phyloP scores from a whole-genome alignment of 768 basidiomycete species.

The Chalciporus piperatus region DNA sequence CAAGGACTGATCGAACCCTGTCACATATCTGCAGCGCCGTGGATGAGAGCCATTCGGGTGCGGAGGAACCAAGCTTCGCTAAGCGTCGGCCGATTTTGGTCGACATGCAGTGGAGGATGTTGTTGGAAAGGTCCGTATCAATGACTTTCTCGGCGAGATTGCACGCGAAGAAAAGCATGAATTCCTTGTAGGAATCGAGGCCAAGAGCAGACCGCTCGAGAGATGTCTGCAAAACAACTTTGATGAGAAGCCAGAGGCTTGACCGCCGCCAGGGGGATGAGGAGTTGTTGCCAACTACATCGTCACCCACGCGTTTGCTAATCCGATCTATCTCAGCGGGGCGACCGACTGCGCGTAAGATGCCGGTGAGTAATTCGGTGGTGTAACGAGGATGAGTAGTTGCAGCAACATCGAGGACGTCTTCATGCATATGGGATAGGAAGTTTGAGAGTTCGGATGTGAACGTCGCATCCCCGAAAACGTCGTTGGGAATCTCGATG shows the following conservation, averaged over 20 bases:
- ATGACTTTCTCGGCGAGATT: slow-evolving; percentile 8
- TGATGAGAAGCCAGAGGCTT: slow-evolving; percentile 47
- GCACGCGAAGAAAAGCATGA: slow-evolving; percentile 33
- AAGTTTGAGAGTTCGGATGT: slow-evolving; percentile 36
- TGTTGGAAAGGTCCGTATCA: slow-evolving; percentile 18
- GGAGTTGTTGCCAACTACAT: slow-evolving; percentile 41
- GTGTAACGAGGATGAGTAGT: slow-evolving; percentile 47
- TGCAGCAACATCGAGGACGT: slow-evolving; percentile 34
- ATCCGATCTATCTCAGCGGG: slow-evolving; percentile 31
- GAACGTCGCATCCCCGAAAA: slow-evolving; percentile 31
- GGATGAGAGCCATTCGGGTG: slow-evolving; percentile 16
- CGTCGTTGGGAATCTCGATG: slow-evolving; percentile 31
- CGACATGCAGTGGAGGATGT: slow-evolving; percentile 36
- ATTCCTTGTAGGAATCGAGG: slow-evolving; percentile 28
- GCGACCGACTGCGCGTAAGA: slow-evolving; percentile 38
- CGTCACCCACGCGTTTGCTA: slow-evolving; percentile 45
- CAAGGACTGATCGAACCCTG: slow-evolving; percentile 20
- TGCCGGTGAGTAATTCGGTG: slow-evolving; percentile 46
- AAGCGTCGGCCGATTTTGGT: slow-evolving; percentile 38
- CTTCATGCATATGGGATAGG: slow-evolving; percentile 33
- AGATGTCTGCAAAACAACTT: slow-evolving; percentile 44
- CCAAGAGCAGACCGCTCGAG: slow-evolving; percentile 18
- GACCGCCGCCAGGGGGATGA: slow-evolving; percentile 48
- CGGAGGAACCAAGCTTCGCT: slow-evolving; percentile 32
- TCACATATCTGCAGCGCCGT: slow-evolving; percentile 7